Evolutionary conservation across 139 green algal species (phyloP).

Genomic region (Pseudopediastrum boryanum): DNA sequence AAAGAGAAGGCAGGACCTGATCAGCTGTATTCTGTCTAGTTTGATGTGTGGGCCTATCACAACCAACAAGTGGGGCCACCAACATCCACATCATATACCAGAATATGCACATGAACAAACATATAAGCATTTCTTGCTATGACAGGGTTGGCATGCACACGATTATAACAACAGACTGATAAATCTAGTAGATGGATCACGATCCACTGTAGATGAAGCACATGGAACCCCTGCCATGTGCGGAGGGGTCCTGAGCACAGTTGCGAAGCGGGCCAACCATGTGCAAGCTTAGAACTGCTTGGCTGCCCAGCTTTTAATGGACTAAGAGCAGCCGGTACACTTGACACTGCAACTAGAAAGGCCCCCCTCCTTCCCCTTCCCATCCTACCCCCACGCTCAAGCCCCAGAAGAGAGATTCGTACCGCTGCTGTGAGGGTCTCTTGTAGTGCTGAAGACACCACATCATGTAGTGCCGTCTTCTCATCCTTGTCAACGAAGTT

Average conservation of each 20-base stretch:
- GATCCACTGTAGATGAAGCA: no score
- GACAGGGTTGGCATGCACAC: no score
- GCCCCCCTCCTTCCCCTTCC: background rate
- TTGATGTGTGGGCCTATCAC: background rate
- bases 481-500: slow-evolving; percentile 95
- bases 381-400: background rate
- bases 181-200: no score
- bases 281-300: no score
- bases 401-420: no score
- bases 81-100: no score
- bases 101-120: no score
- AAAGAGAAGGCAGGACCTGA: background rate
- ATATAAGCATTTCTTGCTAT: no score
- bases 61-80: no score
- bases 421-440: slow-evolving; percentile 32
- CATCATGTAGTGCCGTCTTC: slow-evolving; percentile 56
- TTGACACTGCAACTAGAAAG: background rate
- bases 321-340: no score
- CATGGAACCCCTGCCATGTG: no score
- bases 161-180: no score
- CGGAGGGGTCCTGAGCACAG: background rate
- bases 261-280: background rate
- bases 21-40: background rate
- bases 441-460: slow-evolving; percentile 35
- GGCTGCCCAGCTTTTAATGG: background rate